phyloP scores from a whole-genome alignment of 305 asterid species.

The Rubia tinctorum region DNA sequence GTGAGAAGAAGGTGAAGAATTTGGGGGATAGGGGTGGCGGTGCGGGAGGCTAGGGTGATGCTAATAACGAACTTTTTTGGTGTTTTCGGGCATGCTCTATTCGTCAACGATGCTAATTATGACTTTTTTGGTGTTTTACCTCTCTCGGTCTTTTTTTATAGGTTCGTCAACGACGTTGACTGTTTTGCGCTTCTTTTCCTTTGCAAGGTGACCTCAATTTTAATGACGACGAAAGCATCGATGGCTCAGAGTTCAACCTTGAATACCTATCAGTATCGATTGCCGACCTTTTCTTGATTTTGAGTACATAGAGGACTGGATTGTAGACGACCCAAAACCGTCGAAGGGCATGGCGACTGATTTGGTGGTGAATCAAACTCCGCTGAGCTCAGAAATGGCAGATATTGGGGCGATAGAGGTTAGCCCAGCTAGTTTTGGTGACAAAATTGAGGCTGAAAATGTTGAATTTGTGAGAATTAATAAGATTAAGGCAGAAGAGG shows the following conservation, averaged over 20 bases:
- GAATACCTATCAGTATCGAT: conserved; percentile 41
- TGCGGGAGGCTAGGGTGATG: too few species aligned
- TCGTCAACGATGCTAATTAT: too few species aligned
- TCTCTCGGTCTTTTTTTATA: too few species aligned
- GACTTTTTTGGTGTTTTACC: too few species aligned
- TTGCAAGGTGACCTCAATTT: conserved; percentile 17
- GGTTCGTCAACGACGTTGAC: too few species aligned
- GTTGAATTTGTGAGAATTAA: conserved; percentile 16
- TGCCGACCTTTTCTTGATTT: conserved; percentile 66
- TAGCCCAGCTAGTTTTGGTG: conserved; percentile 17
- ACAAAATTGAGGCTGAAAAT: conserved; percentile 16
- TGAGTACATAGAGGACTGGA: conserved; percentile 42
- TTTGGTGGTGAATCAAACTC: conserved; percentile 25
- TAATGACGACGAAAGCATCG: conserved; percentile 31
- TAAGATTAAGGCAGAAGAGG: not conserved
- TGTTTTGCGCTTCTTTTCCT: conserved; percentile 9
- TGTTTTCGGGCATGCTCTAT: too few species aligned
- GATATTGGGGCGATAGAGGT: conserved; percentile 20
- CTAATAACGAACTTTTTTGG: too few species aligned
- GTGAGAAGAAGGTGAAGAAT: too few species aligned
- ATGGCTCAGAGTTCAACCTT: conserved; percentile 26
- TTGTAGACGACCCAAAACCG: conserved; percentile 22
- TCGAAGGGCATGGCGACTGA: conserved; percentile 31
- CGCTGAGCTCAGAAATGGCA: conserved; percentile 13
- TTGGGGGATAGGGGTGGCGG: too few species aligned